These are phyloP conservation scores for Phaeosphaeriaceae sp. DNA, from an alignment of 2,329 filamentous ascomycete species.

Conservation along the genomic window DNA sequence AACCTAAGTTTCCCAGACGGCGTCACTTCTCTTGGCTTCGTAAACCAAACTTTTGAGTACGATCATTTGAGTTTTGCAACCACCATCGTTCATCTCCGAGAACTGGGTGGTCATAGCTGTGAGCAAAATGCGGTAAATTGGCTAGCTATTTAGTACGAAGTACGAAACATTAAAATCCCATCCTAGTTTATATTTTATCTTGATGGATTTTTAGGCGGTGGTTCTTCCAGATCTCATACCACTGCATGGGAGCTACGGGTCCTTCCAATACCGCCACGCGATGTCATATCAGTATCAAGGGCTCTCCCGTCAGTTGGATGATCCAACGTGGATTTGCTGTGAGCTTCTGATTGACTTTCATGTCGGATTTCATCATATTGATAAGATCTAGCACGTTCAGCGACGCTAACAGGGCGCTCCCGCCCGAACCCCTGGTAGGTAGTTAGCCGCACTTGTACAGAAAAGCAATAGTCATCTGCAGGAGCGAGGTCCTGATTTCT, in stretches of 20 bases:
- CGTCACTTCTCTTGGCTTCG: too few relatives aligned
- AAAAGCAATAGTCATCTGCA: neutral
- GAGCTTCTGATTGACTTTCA: neutral
- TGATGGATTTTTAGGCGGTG: too few relatives aligned
- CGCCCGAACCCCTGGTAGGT: neutral
- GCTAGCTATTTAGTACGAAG: too few relatives aligned
- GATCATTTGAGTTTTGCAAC: too few relatives aligned
- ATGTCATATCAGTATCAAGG: neutral
- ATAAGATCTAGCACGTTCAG: conserved; percentile 5
- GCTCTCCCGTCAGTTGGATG: conserved; percentile 6
- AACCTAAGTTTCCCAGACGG: neutral
- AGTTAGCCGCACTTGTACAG: conserved; percentile 2
- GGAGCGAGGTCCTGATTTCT: neutral
- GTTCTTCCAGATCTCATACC: neutral
- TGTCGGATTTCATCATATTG: conserved; percentile 1
- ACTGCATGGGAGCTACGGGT: neutral
- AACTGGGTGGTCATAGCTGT: too few relatives aligned
- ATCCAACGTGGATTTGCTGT: neutral
- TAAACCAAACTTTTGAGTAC: too few relatives aligned
- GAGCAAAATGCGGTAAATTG: too few relatives aligned
- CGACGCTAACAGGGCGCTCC: conserved; percentile 1
- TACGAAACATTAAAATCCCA: too few relatives aligned
- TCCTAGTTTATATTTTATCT: too few relatives aligned
- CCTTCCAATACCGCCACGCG: conserved; percentile 4
- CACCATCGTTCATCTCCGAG: too few relatives aligned